phyloP scores from a whole-genome alignment of 2,329 filamentous ascomycete species.

The Berkeleyomyces basicola region DNA sequence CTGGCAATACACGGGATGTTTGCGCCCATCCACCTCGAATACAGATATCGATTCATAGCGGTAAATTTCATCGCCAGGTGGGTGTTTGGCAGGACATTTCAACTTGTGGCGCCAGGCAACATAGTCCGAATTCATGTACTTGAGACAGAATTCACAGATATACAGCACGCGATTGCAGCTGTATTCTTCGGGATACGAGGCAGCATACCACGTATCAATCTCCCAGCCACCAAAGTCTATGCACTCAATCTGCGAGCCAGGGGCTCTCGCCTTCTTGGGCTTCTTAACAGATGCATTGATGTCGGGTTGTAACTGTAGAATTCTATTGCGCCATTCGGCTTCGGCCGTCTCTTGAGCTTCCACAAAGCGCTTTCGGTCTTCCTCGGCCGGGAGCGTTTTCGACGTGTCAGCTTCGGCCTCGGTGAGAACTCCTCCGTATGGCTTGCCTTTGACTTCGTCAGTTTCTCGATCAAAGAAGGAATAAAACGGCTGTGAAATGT shows the following conservation, averaged over 20 bases:
- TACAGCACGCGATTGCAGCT: conserved; percentile 93
- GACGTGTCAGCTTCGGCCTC: conserved; percentile 84
- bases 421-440: conserved; percentile 82
- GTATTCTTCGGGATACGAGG: conserved; percentile 96
- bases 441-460: conserved; percentile 80
- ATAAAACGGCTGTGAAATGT: conserved; percentile 62
- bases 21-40: conserved; percentile 93
- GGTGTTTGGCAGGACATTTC: conserved; percentile 92
- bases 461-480: conserved; percentile 78
- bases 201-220: conserved; percentile 98
- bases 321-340: conserved; percentile 67
- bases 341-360: conserved; percentile 81
- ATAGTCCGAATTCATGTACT: conserved; percentile 99
- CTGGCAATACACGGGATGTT: conserved; percentile 96
- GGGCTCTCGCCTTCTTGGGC: conserved; percentile 60
- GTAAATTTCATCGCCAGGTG: conserved; percentile 95
- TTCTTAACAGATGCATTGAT: conserved; percentile 46
- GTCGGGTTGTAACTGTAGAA: conserved; percentile 43
- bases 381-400: conserved; percentile 63
- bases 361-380: conserved; percentile 76
- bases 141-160: conserved; percentile 97
- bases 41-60: conserved; percentile 80
- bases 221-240: conserved; percentile 97
- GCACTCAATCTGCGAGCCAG: conserved; percentile 92
- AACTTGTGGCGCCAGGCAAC: conserved; percentile 95